Base-by-base conservation (phyloP, 1,284 basidiomycete species). In the Cryptococcus neoformans region DNA sequence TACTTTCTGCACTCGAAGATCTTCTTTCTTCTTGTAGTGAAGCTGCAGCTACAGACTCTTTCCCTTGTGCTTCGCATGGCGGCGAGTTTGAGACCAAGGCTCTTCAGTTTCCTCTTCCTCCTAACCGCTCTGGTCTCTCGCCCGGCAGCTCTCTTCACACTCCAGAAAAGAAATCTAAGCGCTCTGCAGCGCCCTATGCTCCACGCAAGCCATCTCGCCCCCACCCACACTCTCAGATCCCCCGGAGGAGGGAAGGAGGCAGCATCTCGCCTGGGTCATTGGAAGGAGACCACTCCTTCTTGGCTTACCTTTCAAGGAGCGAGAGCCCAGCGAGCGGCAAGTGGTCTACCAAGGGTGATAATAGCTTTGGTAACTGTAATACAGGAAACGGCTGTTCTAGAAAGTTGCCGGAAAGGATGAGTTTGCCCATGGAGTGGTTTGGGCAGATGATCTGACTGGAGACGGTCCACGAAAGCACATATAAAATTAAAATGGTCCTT, bases 241-340 rank as follows among this genome's bases (percentile, higher is more conserved):
- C 49, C 42, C 49, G 2, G 44, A 37, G 21, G 44, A 51, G 39
- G 39, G 49, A 38, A 16, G 39, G n/a, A 34, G 44, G 45, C 49
- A 1, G 21, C 36, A 34, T 38, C 37, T 38, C 34, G 38, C 9
- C 38, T 45, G 8, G 44, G 40, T 1, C 14, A n/a, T 50, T 68
- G 16, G 58, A 44, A 34, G 62, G 64, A 3, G 63, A 66, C 44
- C 66, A 68, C 49, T 65, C 66, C 10, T 67, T 65, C 60, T 53
- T 69, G 38, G 21, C 40, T 16, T 46, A 45, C 11, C 34, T 59
- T 1, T 53, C 54, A 12, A 56, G 42, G 51, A 51, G 55, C n/a
- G 45, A 50, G 35, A 28, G 17, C 12, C 44, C 45, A 9, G 21
- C 45, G 8, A 12, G 37, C 45, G n/a, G 35, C 6, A 9, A 39